Evolutionary conservation across 2,329 filamentous ascomycete genomes (phyloP), one percentile per base, ranked within the genome.

Genomic region (Pseudogymnoascus sp.): DNA sequence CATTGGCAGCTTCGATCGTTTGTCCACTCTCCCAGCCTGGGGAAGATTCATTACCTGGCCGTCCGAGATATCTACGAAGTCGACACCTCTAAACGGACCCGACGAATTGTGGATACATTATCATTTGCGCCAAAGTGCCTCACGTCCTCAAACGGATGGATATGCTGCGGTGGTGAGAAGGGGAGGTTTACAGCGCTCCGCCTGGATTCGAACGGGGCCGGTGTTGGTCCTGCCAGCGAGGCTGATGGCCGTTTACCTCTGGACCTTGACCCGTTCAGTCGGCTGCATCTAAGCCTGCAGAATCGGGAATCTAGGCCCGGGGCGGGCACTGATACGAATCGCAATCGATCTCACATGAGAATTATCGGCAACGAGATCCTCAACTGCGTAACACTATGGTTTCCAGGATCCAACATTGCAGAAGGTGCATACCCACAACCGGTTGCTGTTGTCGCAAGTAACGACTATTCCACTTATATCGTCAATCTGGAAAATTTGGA

Each of bases 1-100:
- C 90, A 95, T 77, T 93, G 89, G 87, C 90, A 95, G 77, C 82
- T 99, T 53, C 90, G 93, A 63, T 93, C 96, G 69, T 87, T 96
- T 69, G 89, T 97, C 73, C 93, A 90, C 74, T 88, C 87, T 26
- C 87, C 91, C 68, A 85, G 90, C 71, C 82, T 86, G 47, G 85
- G 93, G 75, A 78, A 87, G 69, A 82, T 97, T 68, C 97, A 96
- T 79, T 96, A 96, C 71, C 92, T 93, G 36, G 87, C 87, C 68
- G 88, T 89, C 64, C 78, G 81, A 70, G 86, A 91, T 66, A 84
- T 91, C 61, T 88, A 88, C 70, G 82, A 84, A 36, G 83, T 93
- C 64, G 83, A 93, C 71, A 86, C 88, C 64, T 83, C 77, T 65
- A 87, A 83, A 68, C 85, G 80, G 74, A 89, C 87, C 80, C 87